phyloP scores from a whole-genome alignment of 768 basidiomycete genomes.

The Rhizopogon vulgaris region DNA sequence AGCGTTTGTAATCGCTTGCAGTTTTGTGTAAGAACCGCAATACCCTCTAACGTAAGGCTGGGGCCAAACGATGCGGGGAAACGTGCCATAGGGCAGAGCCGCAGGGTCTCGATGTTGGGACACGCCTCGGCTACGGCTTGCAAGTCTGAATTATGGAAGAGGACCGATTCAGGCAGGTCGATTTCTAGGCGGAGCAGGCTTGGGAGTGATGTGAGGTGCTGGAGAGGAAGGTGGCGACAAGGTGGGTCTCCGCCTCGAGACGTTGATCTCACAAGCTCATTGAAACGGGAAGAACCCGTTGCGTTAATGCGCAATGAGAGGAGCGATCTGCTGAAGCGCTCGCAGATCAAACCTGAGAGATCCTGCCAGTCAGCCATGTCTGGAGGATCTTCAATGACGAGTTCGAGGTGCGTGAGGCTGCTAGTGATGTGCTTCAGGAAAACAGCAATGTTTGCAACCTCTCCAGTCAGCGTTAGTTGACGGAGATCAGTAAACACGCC shows the following conservation, averaged over 20 bases:
- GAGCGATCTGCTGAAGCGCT: slow-evolving; percentile 54
- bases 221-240: slow-evolving; percentile 54
- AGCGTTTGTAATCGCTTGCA: slow-evolving; percentile 64
- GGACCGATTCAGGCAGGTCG: slow-evolving; percentile 71
- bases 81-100: slow-evolving; percentile 61
- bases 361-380: slow-evolving; percentile 72
- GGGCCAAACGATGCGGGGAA: slow-evolving; percentile 49
- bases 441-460: slow-evolving; percentile 60
- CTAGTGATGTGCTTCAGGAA: slow-evolving; percentile 67
- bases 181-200: slow-evolving; percentile 59
- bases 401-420: slow-evolving; percentile 61
- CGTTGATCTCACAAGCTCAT: slow-evolving; percentile 74
- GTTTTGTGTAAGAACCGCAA: slow-evolving; percentile 48
- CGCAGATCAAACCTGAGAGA: slow-evolving; percentile 55
- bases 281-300: slow-evolving; percentile 69
- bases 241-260: slow-evolving; percentile 56
- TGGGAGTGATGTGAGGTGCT: slow-evolving; percentile 48
- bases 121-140: slow-evolving; percentile 51
- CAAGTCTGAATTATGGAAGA: slow-evolving; percentile 60
- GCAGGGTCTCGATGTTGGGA: slow-evolving; percentile 63
- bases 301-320: slow-evolving; percentile 58
- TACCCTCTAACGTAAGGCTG: slow-evolving; percentile 58
- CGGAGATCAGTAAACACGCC: slow-evolving; percentile 54
- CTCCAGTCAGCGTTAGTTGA: slow-evolving; percentile 63
- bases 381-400: slow-evolving; percentile 76